Evolutionary conservation across 306 rosid genomes (phyloP), one percentile per base, ranked within the genome.

Genomic region (Albizia julibrissin): DNA sequence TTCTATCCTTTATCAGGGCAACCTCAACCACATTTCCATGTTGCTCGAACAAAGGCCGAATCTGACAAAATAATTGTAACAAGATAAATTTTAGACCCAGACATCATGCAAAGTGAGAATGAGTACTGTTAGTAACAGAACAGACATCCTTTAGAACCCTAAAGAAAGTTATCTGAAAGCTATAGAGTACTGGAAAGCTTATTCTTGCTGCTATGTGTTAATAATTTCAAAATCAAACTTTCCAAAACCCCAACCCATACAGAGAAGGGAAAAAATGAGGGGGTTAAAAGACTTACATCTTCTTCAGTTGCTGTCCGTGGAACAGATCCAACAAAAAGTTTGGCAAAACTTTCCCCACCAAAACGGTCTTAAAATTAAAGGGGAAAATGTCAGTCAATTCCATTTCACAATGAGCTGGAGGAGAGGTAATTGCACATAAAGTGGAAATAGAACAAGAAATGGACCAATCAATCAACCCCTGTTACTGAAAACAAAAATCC

Each of bases 1-100:
- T 93, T 90, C 85, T 93, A 84, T 95, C 99, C 81, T 85, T 95
- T 76, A 93, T 93, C 84, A 93, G 40, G 59, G 99, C 98, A 85
- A 93, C 99, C 91, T 95, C 99, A 31, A 95, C 59, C 85, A 95
- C 98, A 73, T 91, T 88, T 81, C 99, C 99, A 84, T 95, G 99
- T 44, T 85, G 91, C 88, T 92, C 99, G 78, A 95, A 95, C 88
- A 89, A 80, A 50, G 98, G 99, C 26, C 98, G 94, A 89, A 95
- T 90, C 99, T 92, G 85, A 84, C 47, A 87, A 58, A 81, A 82
- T 43, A 72, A 79, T 70, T 39, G 62, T 21, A 7, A 72, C 74
- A 46, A 47, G 54, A 61, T 22, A 75, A 79, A 24, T 42, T 50
- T 40, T 64, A 84, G 61, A 31, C 59, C 29, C 15, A 27, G 79